A percentile compares a stretch with the other conserved stretches of the same genome.
Evolutionary conservation across 805 yeast species (phyloP).

Genomic region (Ogataea pilisensis): DNA sequence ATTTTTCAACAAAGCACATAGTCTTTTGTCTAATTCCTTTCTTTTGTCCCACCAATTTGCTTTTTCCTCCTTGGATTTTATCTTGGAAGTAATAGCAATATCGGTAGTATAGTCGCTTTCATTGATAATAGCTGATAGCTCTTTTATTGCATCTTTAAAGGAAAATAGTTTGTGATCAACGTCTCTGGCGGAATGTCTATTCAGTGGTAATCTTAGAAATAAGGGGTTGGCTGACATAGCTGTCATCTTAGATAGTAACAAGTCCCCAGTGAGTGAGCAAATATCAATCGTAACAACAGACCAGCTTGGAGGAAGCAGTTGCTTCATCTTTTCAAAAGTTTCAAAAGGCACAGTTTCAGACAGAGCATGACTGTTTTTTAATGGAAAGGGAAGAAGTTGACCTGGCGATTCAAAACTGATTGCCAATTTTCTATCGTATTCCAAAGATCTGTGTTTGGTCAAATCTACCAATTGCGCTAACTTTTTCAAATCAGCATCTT

Average conservation of each 20-base stretch:
- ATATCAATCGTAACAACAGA: slow-evolving; percentile 56
- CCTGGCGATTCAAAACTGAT: slow-evolving; percentile 6
- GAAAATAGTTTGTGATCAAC: slow-evolving; percentile 38
- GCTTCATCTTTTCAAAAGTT: slow-evolving; percentile 9
- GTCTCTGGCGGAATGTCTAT: slow-evolving; percentile 43
- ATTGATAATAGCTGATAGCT: slow-evolving; percentile 48
- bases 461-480: slow-evolving; percentile 22
- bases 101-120: slow-evolving; percentile 62
- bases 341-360: not conserved
- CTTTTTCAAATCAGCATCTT: slow-evolving; percentile 17
- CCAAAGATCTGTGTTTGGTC: slow-evolving; percentile 23
- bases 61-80: slow-evolving; percentile 56
- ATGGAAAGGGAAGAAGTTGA: not conserved
- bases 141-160: slow-evolving; percentile 42
- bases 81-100: slow-evolving; percentile 44
- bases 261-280: slow-evolving; percentile 53
- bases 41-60: slow-evolving; percentile 77
- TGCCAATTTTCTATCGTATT: slow-evolving; percentile 25
- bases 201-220: slow-evolving; percentile 53
- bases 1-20: slow-evolving; percentile 48
- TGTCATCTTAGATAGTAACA: slow-evolving; percentile 37
- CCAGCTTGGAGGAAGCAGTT: slow-evolving; percentile 48
- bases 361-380: not conserved
- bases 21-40: slow-evolving; percentile 51
- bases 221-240: slow-evolving; percentile 27